A percentile compares a stretch with the other conserved stretches of the same genome.
Conservation (phyloP, 129 eudicot genomes). For the Flaveria bidentis region DNA sequence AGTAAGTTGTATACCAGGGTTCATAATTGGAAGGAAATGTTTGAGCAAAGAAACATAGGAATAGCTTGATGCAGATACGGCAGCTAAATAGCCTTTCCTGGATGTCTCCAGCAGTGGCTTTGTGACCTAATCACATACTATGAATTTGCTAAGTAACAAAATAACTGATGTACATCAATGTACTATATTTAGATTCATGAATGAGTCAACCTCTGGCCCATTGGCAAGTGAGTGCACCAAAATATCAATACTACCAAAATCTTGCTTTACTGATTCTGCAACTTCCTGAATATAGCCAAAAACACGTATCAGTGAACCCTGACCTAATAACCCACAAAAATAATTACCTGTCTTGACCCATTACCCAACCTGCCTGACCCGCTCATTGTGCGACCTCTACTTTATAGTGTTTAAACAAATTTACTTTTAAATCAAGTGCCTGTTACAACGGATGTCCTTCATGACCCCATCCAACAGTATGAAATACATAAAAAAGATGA, state of each 20-base stretch:
- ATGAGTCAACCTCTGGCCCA: slow-evolving; percentile 79
- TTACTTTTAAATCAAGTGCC: slow-evolving; percentile 8
- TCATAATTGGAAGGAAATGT: slow-evolving; percentile 95
- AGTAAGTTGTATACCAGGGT: slow-evolving; percentile 58
- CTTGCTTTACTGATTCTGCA: slow-evolving; percentile 83
- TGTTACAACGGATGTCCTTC: not conserved
- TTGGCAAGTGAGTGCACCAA: slow-evolving; percentile 98
- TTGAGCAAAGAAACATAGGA: slow-evolving; percentile 86
- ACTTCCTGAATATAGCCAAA: slow-evolving; percentile 61
- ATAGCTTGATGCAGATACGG: slow-evolving; percentile 94
- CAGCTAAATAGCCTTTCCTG: slow-evolving; percentile 91
- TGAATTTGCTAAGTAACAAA: slow-evolving; percentile 7
- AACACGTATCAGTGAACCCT: slow-evolving; percentile 15
- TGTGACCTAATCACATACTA: slow-evolving; percentile 54
- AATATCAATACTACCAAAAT: slow-evolving; percentile 92
- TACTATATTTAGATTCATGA: not conserved
- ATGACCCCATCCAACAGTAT: slow-evolving; percentile 12
- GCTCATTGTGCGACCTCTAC: not conserved
- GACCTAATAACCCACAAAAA: not conserved
- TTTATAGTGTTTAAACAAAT: slow-evolving; percentile 2
- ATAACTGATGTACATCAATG: not conserved
- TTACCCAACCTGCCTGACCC: slow-evolving; percentile 4
- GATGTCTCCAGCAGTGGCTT: slow-evolving; percentile 92
- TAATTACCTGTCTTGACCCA: not conserved
- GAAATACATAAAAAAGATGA: slow-evolving; percentile 7